A percentile compares a stretch with the other conserved stretches of the same genome.
phyloP scores from a whole-genome alignment of 495 filamentous ascomycete species.

The Pseudoneurospora amorphoporcata region DNA sequence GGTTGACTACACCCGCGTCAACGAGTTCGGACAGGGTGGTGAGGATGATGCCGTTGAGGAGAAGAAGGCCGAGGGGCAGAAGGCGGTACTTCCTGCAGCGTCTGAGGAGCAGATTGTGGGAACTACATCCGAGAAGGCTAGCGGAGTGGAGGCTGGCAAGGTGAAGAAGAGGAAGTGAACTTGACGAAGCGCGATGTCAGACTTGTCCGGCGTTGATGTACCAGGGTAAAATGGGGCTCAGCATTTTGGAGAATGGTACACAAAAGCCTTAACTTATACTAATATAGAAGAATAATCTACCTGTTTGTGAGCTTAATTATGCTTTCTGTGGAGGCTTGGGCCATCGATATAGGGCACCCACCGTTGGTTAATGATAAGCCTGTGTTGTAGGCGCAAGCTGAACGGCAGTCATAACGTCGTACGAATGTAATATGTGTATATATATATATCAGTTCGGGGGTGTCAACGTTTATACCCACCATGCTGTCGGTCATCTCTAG shows the following conservation, averaged over 20 bases:
- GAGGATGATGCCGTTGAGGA: conserved; percentile 63
- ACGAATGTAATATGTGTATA: background rate
- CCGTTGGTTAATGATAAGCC: background rate
- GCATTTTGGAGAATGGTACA: background rate
- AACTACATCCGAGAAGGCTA: conserved; percentile 24
- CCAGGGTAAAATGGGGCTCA: background rate
- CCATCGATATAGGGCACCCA: background rate
- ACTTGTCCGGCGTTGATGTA: background rate
- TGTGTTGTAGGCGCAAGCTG: background rate
- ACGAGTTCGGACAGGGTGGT: conserved; percentile 96
- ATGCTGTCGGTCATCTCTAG: background rate
- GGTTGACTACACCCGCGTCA: conserved; percentile 84
- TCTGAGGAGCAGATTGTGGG: conserved; percentile 9
- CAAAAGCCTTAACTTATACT: background rate
- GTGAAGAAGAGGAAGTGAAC: conserved; percentile 41
- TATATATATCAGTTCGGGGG: background rate
- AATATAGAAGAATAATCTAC: background rate
- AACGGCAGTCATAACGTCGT: background rate
- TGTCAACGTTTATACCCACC: background rate
- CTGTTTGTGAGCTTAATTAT: background rate
- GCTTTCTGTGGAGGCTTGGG: background rate
- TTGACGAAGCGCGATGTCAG: background rate
- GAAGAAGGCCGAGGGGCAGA: conserved; percentile 24
- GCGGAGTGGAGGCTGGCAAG: conserved; percentile 31
- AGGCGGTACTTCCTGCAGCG: conserved; percentile 1